Evolutionary conservation across 208 protist genomes (phyloP), one percentile per base, ranked within the genome.

Genomic region (Acanthamoeba rhysodes): DNA sequence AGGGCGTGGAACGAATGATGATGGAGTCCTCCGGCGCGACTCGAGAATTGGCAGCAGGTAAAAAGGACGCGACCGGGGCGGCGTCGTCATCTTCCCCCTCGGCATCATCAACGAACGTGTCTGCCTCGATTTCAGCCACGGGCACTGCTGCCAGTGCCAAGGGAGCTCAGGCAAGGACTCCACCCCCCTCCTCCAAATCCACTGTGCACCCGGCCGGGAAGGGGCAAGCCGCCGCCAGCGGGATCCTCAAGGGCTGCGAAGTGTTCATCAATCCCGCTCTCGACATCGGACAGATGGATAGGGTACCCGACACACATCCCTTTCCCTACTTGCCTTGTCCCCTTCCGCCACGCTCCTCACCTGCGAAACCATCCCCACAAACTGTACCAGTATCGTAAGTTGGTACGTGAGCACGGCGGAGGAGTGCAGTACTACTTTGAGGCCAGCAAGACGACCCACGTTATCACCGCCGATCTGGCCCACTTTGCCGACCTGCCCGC

Each of bases 191-290:
- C 20, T 18, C 55, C 20, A 62, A 62, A 62, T 62, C 55, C 12
- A 18, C 20, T 18, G 55, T 24, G 22, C 22, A 8, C 55, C 7
- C 22, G 16, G 55, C 7, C 20, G 22, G 55, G 20, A 62, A 24
- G 62, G 32, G 70, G 20, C 29, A n/a, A 45, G n/a, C 32, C 1
- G 3, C 70, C 12, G 4, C 6, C 34, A 78, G 70, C 34, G 32
- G 6, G 32, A 27, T 78, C 7, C 34, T 78, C 32, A 78, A 78
- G 70, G 78, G 78, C n/a, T 87, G 78, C 45, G 78, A 48, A 5
- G 45, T 87, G 45, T 87, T 87, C 78, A 87, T 87, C 78, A 87
- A 87, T 87, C 78, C 78, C 34, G 34, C 48, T n/a, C 78, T 87
- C 37, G 78, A 87, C 27, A 20, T 59, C 7, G 48, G 9, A 41